These are phyloP conservation scores for Fomitopsis betulina DNA, from an alignment of 1,284 basidiomycete genomes.

Conservation along the genomic window DNA sequence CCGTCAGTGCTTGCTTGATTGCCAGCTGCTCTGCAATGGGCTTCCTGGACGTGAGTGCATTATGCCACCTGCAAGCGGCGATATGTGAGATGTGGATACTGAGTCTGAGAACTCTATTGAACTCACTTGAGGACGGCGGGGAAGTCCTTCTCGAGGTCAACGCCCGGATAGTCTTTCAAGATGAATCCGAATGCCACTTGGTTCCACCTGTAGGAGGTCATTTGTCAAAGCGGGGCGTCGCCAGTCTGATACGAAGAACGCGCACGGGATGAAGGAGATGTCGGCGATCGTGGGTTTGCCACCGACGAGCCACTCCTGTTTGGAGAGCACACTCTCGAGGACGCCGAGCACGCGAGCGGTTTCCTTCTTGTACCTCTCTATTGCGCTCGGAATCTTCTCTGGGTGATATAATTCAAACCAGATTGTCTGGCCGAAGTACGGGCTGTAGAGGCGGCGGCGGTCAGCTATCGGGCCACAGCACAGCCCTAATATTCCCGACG, in stretches of 20 bases:
- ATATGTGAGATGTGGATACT: too few relatives aligned
- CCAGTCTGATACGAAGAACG: too few relatives aligned
- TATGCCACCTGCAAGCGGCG: not conserved
- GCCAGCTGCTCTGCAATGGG: not conserved
- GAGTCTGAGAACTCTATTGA: too few relatives aligned
- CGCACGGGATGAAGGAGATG: conserved; percentile 16
- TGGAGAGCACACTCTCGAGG: conserved; percentile 25
- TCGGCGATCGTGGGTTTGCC: conserved; percentile 22
- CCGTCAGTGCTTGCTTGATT: not conserved
- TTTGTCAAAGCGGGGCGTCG: too few relatives aligned
- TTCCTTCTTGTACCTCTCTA: conserved; percentile 31
- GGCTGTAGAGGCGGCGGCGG: not conserved
- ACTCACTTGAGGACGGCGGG: conserved; percentile 7
- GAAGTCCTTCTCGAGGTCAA: conserved; percentile 14
- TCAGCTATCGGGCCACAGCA: not conserved
- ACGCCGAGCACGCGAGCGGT: conserved; percentile 28
- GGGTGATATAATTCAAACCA: conserved; percentile 25
- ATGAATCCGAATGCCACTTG: conserved; percentile 6
- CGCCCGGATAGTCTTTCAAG: conserved; percentile 8
- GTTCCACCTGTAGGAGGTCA: conserved; percentile 10
- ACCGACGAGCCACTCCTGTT: conserved; percentile 7
- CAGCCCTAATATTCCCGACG: not conserved
- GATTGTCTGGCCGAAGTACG: conserved; percentile 15
- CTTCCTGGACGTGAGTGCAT: not conserved
- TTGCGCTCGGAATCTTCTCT: conserved; percentile 22